Conservation (phyloP, 148 eudicot species). For the Tetragonia tetragonoides region DNA sequence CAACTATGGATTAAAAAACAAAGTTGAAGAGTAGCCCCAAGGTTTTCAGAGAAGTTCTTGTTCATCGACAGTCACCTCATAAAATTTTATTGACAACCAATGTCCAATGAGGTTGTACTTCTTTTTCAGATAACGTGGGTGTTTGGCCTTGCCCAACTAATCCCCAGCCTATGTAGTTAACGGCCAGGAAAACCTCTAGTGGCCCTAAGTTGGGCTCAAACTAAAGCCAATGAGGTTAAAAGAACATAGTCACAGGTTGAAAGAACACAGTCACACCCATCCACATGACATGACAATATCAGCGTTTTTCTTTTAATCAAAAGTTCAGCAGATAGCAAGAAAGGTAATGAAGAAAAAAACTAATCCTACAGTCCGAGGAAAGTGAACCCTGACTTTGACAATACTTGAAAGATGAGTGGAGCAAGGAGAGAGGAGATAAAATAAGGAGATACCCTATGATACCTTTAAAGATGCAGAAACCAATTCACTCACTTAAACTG, state of each 20-base stretch:
- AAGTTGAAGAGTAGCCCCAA: background rate
- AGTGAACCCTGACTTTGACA: background rate
- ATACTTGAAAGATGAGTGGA: background rate
- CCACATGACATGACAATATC: background rate
- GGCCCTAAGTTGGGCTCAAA: too few species aligned
- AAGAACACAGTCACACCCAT: background rate
- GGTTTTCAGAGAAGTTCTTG: background rate
- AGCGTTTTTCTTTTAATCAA: background rate
- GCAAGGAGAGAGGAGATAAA: background rate
- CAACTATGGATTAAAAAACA: background rate
- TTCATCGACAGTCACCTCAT: background rate
- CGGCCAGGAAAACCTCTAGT: too few species aligned
- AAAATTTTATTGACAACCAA: too few species aligned
- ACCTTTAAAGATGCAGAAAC: background rate
- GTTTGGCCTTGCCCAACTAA: too few species aligned
- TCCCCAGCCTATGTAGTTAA: too few species aligned
- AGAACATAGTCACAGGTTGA: too few species aligned
- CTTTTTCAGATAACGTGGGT: too few species aligned
- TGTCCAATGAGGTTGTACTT: too few species aligned
- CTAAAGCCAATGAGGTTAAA: too few species aligned
- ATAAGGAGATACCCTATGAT: background rate
- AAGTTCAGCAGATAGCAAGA: background rate
- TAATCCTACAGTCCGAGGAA: background rate
- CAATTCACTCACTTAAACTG: background rate
- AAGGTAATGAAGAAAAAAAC: background rate